These are phyloP conservation scores for Nigrospora osmanthi DNA, from an alignment of 2,329 filamentous ascomycete species.

Conservation along the genomic window DNA sequence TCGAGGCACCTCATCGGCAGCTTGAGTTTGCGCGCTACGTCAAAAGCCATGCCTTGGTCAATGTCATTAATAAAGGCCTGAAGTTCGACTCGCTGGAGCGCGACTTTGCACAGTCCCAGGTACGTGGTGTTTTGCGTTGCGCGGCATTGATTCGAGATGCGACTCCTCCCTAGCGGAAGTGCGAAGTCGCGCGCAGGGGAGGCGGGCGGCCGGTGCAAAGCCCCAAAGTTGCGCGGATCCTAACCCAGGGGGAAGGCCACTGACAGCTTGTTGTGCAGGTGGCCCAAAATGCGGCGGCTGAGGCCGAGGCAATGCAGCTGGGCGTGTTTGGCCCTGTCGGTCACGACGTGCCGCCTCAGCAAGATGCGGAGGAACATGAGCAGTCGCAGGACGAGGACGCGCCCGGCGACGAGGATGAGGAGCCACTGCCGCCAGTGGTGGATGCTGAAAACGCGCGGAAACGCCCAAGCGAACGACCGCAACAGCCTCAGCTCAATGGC, in stretches of 20 bases:
- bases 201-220: not conserved
- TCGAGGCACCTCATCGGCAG: conserved; percentile 52
- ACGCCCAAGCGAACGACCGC: conserved; percentile 36
- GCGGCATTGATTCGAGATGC: not conserved
- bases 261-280: conserved; percentile 38
- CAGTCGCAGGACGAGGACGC: conserved; percentile 26
- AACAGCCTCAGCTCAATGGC: conserved; percentile 38
- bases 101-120: conserved; percentile 41
- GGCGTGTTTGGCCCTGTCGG: conserved; percentile 50
- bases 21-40: conserved; percentile 59
- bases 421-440: conserved; percentile 18
- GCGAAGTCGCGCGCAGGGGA: no score
- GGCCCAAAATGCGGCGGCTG: conserved; percentile 37
- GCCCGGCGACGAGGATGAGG: conserved; percentile 17
- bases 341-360: conserved; percentile 25
- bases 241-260: conserved; percentile 19
- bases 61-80: conserved; percentile 55
- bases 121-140: conserved; percentile 21
- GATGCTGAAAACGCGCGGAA: conserved; percentile 41
- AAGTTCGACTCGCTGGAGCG: conserved; percentile 53
- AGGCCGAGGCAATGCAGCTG: conserved; percentile 36
- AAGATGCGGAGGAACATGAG: conserved; percentile 19
- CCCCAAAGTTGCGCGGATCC: conserved; percentile 16
- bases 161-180: not conserved
- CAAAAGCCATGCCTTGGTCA: conserved; percentile 56